Evolutionary conservation across 176 grass and related monocot species (phyloP).

Genomic region (Oryza punctata): DNA sequence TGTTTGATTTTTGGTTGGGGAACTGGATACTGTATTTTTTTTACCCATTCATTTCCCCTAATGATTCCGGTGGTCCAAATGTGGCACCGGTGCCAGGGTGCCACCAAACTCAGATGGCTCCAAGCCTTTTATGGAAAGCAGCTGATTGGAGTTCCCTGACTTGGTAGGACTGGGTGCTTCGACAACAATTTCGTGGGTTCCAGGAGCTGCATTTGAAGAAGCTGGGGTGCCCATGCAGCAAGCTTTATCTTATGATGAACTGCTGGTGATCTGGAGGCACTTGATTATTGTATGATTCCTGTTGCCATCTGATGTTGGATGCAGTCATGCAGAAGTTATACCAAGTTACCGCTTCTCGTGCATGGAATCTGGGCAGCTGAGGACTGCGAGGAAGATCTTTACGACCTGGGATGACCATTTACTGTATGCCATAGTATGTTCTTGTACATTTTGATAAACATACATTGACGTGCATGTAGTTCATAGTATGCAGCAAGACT

Average conservation of each 20-base stretch:
- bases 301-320: conserved; percentile 6
- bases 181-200: conserved; percentile 11
- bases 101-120: conserved; percentile 14
- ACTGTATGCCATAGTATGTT: neutral
- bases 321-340: neutral
- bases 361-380: neutral
- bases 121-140: conserved; percentile 10
- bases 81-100: conserved; percentile 30
- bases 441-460: neutral
- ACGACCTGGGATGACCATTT: neutral
- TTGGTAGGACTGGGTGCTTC: neutral
- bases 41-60: conserved; percentile 10
- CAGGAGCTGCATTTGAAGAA: conserved; percentile 39
- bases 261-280: conserved; percentile 14
- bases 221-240: conserved; percentile 23
- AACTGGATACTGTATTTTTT: conserved; percentile 50
- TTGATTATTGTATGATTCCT: conserved; percentile 26
- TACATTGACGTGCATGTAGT: neutral
- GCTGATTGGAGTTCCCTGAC: conserved; percentile 28
- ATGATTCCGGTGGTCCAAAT: conserved; percentile 14
- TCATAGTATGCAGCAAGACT: neutral
- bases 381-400: neutral
- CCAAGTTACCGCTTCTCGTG: neutral
- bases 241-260: conserved; percentile 22
- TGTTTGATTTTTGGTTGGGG: conserved; percentile 40